phyloP scores from a whole-genome alignment of 1,284 basidiomycete genomes.

The Ceratobasidium papillatum region DNA sequence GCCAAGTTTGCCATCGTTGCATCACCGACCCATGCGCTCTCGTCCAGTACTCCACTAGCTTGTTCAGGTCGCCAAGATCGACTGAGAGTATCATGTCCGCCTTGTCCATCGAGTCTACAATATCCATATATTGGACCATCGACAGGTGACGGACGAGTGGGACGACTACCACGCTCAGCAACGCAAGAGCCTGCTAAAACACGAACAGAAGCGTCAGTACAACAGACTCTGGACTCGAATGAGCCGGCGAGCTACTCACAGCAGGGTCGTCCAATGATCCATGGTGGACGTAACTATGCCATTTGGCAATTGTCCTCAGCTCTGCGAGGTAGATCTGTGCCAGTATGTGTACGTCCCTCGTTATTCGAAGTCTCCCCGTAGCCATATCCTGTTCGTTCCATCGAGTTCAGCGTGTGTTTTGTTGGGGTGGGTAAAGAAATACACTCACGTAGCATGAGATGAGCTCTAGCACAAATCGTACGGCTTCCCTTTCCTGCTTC shows the following conservation, averaged over 20 bases:
- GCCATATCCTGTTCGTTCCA: background rate
- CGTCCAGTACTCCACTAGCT: background rate
- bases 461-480: constrained; percentile 5
- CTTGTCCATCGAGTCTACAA: background rate
- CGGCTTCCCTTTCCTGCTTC: constrained; percentile 2
- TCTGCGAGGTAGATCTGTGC: constrained; percentile 22
- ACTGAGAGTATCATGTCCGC: constrained; percentile 2
- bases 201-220: background rate
- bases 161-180: constrained; percentile 2
- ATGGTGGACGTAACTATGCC: constrained; percentile 24
- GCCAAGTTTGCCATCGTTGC: background rate
- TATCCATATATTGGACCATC: background rate
- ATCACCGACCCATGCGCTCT: background rate
- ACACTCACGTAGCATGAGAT: constrained; percentile 22
- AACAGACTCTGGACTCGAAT: background rate
- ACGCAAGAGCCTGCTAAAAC: constrained; percentile 10
- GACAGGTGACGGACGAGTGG: constrained; percentile 19
- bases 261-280: background rate
- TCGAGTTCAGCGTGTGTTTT: background rate
- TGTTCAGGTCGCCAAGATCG: background rate
- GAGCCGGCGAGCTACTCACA: background rate
- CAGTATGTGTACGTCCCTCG: constrained; percentile 8
- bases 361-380: constrained; percentile 14
- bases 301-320: constrained; percentile 1
- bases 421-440: background rate